phyloP scores from a whole-genome alignment of 2,329 filamentous ascomycete species.

The Fusarium temperatum region DNA sequence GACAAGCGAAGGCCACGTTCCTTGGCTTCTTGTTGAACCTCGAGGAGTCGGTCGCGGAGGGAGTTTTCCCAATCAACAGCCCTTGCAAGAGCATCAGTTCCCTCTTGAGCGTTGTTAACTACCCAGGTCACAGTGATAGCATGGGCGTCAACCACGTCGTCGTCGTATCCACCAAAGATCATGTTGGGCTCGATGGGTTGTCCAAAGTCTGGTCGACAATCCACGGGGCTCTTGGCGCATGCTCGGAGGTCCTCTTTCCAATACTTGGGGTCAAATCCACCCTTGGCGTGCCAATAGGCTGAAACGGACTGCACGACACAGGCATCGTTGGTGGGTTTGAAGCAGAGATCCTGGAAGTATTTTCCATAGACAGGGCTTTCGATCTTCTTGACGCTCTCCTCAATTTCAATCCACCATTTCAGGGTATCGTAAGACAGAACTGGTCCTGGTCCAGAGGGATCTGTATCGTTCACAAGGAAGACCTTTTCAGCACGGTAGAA shows the following conservation, averaged over 20 bases:
- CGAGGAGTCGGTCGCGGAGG: slow-evolving; percentile 76
- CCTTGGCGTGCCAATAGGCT: slow-evolving; percentile 80
- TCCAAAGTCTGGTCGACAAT: slow-evolving; percentile 87
- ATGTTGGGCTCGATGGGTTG: slow-evolving; percentile 88
- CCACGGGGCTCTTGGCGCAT: slow-evolving; percentile 82
- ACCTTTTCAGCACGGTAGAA: slow-evolving; percentile 95
- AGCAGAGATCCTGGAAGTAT: slow-evolving; percentile 85
- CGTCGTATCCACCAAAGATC: slow-evolving; percentile 82
- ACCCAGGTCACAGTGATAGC: slow-evolving; percentile 96
- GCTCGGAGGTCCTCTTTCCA: slow-evolving; percentile 79
- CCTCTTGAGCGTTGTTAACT: slow-evolving; percentile 84
- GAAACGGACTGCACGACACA: slow-evolving; percentile 95
- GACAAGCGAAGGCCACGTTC: slow-evolving; percentile 85
- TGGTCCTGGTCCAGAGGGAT: slow-evolving; percentile 69
- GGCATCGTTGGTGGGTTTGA: slow-evolving; percentile 88
- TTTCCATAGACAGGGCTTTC: slow-evolving; percentile 75
- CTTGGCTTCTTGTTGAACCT: slow-evolving; percentile 81
- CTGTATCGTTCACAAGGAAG: slow-evolving; percentile 90
- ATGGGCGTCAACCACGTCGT: slow-evolving; percentile 74
- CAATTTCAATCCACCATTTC: slow-evolving; percentile 92
- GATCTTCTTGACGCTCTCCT: slow-evolving; percentile 77
- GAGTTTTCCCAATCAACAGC: slow-evolving; percentile 92
- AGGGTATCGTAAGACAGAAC: slow-evolving; percentile 91
- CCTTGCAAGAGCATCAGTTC: slow-evolving; percentile 71
- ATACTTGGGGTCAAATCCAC: slow-evolving; percentile 50